A percentile compares a stretch with the other conserved stretches of the same genome.
These are phyloP conservation scores for Elsinoe australis DNA, from an alignment of 2,329 filamentous ascomycete species.

Conservation along the genomic window DNA sequence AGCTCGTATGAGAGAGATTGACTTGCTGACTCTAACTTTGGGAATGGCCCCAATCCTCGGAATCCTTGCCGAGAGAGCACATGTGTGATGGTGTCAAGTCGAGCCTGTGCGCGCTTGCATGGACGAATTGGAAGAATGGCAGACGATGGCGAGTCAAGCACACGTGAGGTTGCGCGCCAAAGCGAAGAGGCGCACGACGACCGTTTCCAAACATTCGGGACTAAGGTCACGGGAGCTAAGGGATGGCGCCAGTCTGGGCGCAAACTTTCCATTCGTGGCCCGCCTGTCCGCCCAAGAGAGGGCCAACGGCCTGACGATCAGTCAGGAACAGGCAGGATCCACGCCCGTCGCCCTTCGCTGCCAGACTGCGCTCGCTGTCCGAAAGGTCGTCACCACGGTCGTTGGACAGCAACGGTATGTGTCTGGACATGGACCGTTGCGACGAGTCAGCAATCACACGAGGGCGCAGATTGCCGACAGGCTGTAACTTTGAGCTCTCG, in stretches of 20 bases:
- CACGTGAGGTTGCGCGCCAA: slow-evolving; percentile 3
- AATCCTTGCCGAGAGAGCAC: not conserved
- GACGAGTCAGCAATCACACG: not conserved
- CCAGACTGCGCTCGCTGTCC: not conserved
- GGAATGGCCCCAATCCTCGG: slow-evolving; percentile 8
- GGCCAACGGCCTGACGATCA: not conserved
- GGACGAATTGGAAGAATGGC: slow-evolving; percentile 12
- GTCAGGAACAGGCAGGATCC: slow-evolving; percentile 11
- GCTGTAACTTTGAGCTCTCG: not conserved
- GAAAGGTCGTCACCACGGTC: not conserved
- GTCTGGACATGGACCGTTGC: not conserved
- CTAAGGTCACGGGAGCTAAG: slow-evolving; percentile 1
- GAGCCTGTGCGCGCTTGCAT: not conserved
- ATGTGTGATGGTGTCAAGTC: not conserved
- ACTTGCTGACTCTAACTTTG: slow-evolving; percentile 6
- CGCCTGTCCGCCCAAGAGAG: not conserved
- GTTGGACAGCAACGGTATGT: slow-evolving; percentile 3
- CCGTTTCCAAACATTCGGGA: slow-evolving; percentile 13
- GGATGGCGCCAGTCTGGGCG: slow-evolving; percentile 4
- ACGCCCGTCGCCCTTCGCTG: not conserved
- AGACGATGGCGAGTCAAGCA: slow-evolving; percentile 2
- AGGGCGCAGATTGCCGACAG: not conserved
- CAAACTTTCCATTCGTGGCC: not conserved
- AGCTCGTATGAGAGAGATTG: slow-evolving; percentile 7
- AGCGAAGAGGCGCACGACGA: not conserved